Evolutionary conservation across 2,329 filamentous ascomycete species (phyloP).

Genomic region (Teratosphaeriaceae sp.): DNA sequence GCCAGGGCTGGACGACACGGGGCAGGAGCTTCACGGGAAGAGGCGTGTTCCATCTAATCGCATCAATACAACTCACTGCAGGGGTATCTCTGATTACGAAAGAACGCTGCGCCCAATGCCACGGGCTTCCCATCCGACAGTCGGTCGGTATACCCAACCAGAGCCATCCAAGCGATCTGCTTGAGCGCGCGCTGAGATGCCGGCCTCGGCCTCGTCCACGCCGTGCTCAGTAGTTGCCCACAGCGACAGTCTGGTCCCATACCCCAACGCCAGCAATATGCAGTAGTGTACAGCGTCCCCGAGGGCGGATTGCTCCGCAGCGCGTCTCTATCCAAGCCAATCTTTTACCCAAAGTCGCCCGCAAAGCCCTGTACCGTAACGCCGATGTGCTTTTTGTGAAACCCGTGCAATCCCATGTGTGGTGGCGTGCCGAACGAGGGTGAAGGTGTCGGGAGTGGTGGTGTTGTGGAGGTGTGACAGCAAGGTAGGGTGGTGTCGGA

Average conservation of each 20-base stretch:
- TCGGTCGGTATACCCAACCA: neutral
- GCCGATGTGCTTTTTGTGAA: constrained; percentile 1
- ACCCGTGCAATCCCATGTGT: neutral
- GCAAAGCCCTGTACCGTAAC: neutral
- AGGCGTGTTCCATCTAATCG: neutral
- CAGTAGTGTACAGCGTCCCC: constrained; percentile 7
- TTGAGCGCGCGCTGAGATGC: too few species aligned
- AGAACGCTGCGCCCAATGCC: neutral
- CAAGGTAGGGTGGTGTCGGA: neutral
- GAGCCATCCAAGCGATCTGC: neutral
- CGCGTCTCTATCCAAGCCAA: constrained; percentile 3
- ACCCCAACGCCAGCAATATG: constrained; percentile 1
- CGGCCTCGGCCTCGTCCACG: too few species aligned
- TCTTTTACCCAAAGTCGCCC: constrained; percentile 5
- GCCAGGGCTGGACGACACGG: too few species aligned
- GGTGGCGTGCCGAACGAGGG: neutral
- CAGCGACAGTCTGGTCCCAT: neutral
- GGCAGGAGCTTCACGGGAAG: neutral
- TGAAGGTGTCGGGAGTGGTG: neutral
- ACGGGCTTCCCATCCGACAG: neutral
- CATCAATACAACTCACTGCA: neutral
- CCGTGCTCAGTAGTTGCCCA: too few species aligned
- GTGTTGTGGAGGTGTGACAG: neutral
- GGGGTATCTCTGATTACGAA: constrained; percentile 2
- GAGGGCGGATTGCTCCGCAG: constrained; percentile 10